phyloP scores from a whole-genome alignment of 1,284 basidiomycete species.

The Puccinia polysora region DNA sequence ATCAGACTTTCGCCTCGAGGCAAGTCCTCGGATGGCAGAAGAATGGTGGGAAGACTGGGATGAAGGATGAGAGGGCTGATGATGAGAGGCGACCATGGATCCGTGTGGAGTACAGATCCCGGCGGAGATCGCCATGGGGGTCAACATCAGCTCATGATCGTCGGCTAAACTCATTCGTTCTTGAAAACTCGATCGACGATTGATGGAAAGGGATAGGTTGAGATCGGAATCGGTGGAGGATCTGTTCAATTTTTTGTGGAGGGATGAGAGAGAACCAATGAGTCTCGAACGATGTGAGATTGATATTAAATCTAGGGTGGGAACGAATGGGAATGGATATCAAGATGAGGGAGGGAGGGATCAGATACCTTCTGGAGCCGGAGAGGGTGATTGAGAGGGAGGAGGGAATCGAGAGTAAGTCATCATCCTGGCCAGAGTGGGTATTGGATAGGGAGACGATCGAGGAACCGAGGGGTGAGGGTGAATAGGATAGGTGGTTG shows the following conservation, averaged over 20 bases:
- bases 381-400: conserved; percentile 14
- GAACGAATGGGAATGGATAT: too few relatives aligned
- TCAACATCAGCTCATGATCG: background rate
- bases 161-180: background rate
- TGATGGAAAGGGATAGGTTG: background rate
- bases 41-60: too few relatives aligned
- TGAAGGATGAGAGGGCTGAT: too few relatives aligned
- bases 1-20: too few relatives aligned
- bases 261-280: background rate
- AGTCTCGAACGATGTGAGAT: background rate
- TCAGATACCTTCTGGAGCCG: conserved; percentile 3
- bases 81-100: conserved; percentile 12
- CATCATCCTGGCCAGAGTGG: background rate
- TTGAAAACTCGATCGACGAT: background rate
- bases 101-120: background rate
- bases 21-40: too few relatives aligned
- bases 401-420: conserved; percentile 15
- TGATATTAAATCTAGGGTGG: background rate
- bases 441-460: background rate
- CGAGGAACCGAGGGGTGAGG: background rate
- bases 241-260: too few relatives aligned
- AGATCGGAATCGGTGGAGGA: too few relatives aligned
- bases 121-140: conserved; percentile 19
- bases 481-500: too few relatives aligned
- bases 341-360: background rate